phyloP scores from a whole-genome alignment of 164 flowering plant species.

The Macadamia tetraphylla region DNA sequence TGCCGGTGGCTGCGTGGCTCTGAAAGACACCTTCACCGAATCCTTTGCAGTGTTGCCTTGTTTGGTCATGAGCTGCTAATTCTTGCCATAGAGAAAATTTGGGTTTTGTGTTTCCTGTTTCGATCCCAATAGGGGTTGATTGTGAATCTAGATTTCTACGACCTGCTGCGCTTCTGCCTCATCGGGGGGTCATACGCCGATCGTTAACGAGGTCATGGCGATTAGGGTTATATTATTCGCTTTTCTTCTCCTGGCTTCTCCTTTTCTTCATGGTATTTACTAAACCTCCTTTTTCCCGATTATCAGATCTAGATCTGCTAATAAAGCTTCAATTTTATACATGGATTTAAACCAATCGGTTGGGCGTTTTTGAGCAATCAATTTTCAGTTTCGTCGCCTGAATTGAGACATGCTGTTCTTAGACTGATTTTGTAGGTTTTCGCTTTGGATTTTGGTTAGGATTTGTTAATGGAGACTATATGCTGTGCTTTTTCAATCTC shows the following conservation, averaged over 20 bases:
- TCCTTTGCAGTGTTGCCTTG: too few relatives aligned
- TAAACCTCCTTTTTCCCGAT: background rate
- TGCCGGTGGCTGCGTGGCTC: too few relatives aligned
- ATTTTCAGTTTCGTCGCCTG: background rate
- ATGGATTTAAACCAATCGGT: background rate
- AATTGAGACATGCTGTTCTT: background rate
- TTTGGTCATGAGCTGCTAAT: too few relatives aligned
- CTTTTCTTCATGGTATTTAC: conserved; percentile 53
- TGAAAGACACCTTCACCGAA: too few relatives aligned
- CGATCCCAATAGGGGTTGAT: too few relatives aligned
- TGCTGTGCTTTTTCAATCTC: too few relatives aligned
- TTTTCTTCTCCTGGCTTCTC: conserved; percentile 62
- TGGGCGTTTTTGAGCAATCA: background rate
- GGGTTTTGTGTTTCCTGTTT: too few relatives aligned
- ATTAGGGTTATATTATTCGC: conserved; percentile 65
- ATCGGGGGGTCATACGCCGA: too few relatives aligned
- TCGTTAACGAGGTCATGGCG: conserved; percentile 12
- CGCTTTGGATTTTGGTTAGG: background rate
- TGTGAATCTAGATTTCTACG: too few relatives aligned
- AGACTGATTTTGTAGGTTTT: background rate
- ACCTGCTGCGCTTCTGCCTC: too few relatives aligned
- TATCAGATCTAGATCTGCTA: conserved; percentile 29
- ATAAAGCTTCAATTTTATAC: too few relatives aligned
- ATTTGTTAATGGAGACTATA: background rate
- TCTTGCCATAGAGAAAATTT: too few relatives aligned